A percentile compares a stretch with the other conserved stretches of the same genome.
These are phyloP conservation scores for Rhizopus sp. DNA, from an alignment of 371 early-diverging fungal genomes.

Conservation along the genomic window DNA sequence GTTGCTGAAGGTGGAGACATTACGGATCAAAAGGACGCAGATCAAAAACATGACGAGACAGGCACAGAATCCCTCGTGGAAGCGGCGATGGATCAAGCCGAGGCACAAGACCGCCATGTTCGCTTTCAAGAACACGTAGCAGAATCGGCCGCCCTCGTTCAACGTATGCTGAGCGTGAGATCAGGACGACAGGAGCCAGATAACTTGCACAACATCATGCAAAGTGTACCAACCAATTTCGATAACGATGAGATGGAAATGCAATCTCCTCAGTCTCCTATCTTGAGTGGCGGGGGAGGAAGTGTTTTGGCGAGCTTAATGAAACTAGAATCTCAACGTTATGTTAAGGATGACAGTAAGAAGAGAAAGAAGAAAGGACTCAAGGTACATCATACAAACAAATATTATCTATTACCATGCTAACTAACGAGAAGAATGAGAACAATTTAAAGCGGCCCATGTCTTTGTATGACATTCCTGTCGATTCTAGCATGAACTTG, in stretches of 20 bases:
- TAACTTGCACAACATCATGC: slow-evolving; percentile 9
- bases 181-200: slow-evolving; percentile 3
- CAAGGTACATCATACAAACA: slow-evolving; percentile 5
- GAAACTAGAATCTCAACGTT: slow-evolving; percentile 42
- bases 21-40: neutral
- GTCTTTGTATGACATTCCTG: slow-evolving; percentile 12
- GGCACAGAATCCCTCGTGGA: slow-evolving; percentile 38
- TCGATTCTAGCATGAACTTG: slow-evolving; percentile 13
- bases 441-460: slow-evolving; percentile 7
- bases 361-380: slow-evolving; percentile 11
- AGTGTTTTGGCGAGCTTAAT: slow-evolving; percentile 46
- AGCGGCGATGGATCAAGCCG: slow-evolving; percentile 44
- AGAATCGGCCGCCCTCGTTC: slow-evolving; percentile 46
- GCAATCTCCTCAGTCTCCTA: neutral
- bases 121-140: slow-evolving; percentile 49
- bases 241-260: slow-evolving; percentile 9
- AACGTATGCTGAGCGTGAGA: slow-evolving; percentile 39
- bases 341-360: neutral
- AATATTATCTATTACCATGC: neutral
- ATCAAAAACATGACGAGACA: neutral
- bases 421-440: neutral
- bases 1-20: neutral
- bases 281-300: slow-evolving; percentile 12
- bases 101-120: slow-evolving; percentile 48
- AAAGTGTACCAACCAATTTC: slow-evolving; percentile 1